phyloP scores from a whole-genome alignment of 768 basidiomycete genomes.

The Psilocybe subaeruginosa region DNA sequence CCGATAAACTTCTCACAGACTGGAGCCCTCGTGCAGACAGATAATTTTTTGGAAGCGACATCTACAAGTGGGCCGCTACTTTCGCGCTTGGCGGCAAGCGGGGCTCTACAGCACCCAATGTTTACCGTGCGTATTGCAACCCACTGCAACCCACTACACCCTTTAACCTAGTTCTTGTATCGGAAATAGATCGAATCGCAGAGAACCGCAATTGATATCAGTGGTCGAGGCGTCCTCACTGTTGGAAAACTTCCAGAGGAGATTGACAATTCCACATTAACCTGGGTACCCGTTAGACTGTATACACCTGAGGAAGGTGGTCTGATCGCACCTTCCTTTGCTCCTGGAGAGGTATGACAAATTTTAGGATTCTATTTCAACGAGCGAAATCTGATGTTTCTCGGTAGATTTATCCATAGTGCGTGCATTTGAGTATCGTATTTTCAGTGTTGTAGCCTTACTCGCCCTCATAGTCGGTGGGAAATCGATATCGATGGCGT shows the following conservation, averaged over 20 bases:
- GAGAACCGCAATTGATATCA: slow-evolving; percentile 59
- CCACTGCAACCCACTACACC: background rate
- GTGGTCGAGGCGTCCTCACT: slow-evolving; percentile 61
- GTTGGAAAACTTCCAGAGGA: slow-evolving; percentile 63
- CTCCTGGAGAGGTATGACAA: slow-evolving; percentile 57
- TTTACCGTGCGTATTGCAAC: slow-evolving; percentile 42
- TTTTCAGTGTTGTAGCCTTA: background rate
- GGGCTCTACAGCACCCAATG: slow-evolving; percentile 47
- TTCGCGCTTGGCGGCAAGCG: slow-evolving; percentile 47
- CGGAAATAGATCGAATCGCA: slow-evolving; percentile 48
- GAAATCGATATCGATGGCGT: slow-evolving; percentile 70
- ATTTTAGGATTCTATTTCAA: background rate
- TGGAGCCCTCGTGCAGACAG: slow-evolving; percentile 31
- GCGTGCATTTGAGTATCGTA: slow-evolving; percentile 8
- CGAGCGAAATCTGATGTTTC: background rate
- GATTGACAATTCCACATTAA: slow-evolving; percentile 56
- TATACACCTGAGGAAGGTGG: slow-evolving; percentile 61
- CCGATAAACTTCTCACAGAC: slow-evolving; percentile 11
- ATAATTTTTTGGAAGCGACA: slow-evolving; percentile 38
- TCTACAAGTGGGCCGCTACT: slow-evolving; percentile 47
- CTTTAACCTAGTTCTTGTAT: background rate
- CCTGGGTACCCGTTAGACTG: slow-evolving; percentile 68
- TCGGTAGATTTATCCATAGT: slow-evolving; percentile 40
- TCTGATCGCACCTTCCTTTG: slow-evolving; percentile 51
- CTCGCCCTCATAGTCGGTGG: slow-evolving; percentile 45